Percentiles rank a stretch among this genome's conserved stretches.
phyloP scores from a whole-genome alignment of 768 basidiomycete genomes.

The Kwoniella dendrophila region DNA sequence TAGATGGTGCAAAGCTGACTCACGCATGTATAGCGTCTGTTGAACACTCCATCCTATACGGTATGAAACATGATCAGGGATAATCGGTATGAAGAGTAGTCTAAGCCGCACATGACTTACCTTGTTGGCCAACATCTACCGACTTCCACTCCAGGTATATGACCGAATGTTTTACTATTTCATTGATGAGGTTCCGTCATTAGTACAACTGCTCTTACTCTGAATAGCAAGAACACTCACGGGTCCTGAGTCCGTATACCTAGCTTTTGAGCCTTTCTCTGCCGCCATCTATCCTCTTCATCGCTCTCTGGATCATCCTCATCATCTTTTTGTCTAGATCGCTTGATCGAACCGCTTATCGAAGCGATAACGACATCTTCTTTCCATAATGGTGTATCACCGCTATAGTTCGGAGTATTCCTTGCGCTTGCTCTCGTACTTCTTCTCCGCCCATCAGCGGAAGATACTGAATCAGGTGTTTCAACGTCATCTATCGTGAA shows the following conservation, averaged over 20 bases:
- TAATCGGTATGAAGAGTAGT: too few species aligned
- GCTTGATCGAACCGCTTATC: background rate
- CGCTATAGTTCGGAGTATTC: conserved; percentile 8
- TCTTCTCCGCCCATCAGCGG: conserved; percentile 16
- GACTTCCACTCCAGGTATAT: conserved; percentile 75
- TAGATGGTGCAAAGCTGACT: conserved; percentile 47
- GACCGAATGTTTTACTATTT: conserved; percentile 68
- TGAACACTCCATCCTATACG: conserved; percentile 62
- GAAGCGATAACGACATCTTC: background rate
- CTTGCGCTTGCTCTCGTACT: conserved; percentile 20
- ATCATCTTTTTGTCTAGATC: background rate
- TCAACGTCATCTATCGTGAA: background rate
- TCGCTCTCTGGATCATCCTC: conserved; percentile 27
- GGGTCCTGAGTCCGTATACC: conserved; percentile 52
- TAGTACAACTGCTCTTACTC: too few species aligned
- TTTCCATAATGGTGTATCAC: background rate
- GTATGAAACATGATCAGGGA: background rate
- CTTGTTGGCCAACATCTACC: conserved; percentile 83
- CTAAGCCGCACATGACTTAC: conserved; percentile 56
- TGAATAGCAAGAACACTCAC: conserved; percentile 30
- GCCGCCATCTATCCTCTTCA: conserved; percentile 46
- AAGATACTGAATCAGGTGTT: background rate
- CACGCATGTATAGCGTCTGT: conserved; percentile 87
- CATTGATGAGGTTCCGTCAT: conserved; percentile 14
- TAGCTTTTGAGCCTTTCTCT: conserved; percentile 38